A percentile compares a stretch with the other conserved stretches of the same genome.
These are phyloP conservation scores for Aspergillus homomorphus DNA, from an alignment of 495 filamentous ascomycete genomes.

Conservation along the genomic window DNA sequence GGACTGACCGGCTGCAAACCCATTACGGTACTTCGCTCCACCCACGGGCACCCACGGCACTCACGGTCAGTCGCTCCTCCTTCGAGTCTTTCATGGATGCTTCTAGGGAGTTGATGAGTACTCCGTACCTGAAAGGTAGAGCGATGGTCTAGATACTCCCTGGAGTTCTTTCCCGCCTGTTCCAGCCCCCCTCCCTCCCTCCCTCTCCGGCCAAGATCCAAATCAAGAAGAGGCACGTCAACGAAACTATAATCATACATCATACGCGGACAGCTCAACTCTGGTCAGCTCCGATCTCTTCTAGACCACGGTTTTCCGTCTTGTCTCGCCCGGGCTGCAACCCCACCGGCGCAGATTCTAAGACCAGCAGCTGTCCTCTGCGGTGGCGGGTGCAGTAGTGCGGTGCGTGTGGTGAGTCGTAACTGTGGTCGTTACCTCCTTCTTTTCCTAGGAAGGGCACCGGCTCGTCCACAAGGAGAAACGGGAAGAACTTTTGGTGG, in stretches of 20 bases:
- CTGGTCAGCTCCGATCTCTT: constrained; percentile 5
- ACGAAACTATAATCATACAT: constrained; percentile 8
- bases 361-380: constrained; percentile 20
- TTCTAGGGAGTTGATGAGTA: neutral
- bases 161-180: neutral
- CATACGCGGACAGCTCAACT: constrained; percentile 9
- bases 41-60: neutral
- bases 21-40: neutral
- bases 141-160: neutral
- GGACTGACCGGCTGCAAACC: neutral
- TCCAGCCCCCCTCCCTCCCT: neutral
- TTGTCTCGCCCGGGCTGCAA: constrained; percentile 1
- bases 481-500: neutral
- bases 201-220: constrained; percentile 2
- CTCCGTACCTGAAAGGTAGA: no score
- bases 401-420: neutral
- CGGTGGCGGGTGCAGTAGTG: constrained; percentile 19
- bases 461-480: no score
- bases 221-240: neutral
- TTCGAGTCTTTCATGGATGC: neutral
- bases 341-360: constrained; percentile 12
- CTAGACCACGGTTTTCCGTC: constrained; percentile 6
- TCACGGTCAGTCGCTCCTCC: neutral
- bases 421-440: neutral
- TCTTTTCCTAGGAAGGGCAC: neutral